Conservation (phyloP, 2,329 filamentous ascomycete species). For the Chaetomiaceae sp. region DNA sequence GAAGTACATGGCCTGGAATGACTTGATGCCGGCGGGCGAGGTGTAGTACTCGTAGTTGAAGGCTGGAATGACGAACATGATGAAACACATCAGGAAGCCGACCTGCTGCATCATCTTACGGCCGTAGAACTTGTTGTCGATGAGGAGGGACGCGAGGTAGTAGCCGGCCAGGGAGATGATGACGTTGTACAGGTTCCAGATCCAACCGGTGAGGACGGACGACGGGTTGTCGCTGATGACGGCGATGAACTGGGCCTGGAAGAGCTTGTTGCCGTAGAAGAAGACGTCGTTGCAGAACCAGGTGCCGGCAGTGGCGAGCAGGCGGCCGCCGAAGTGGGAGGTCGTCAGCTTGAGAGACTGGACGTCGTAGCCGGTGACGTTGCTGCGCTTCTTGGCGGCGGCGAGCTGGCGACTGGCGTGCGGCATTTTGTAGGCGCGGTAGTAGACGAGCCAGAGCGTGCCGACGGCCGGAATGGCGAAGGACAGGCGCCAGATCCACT, state of each 20-base stretch:
- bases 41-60: constrained; percentile 86
- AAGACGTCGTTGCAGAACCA: constrained; percentile 99
- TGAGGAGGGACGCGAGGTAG: constrained; percentile 80
- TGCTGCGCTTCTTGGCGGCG: constrained; percentile 74
- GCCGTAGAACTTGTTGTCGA: constrained; percentile 95
- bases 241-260: constrained; percentile 83
- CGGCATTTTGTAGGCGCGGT: constrained; percentile 92
- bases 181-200: constrained; percentile 90
- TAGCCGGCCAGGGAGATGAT: constrained; percentile 81
- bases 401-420: constrained; percentile 77
- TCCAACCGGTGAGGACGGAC: constrained; percentile 80
- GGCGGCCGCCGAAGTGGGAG: constrained; percentile 75
- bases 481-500: constrained; percentile 87
- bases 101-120: constrained; percentile 95
- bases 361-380: constrained; percentile 90
- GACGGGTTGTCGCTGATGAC: constrained; percentile 64
- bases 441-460: constrained; percentile 92
- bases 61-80: constrained; percentile 86
- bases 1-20: constrained; percentile 99
- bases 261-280: constrained; percentile 99
- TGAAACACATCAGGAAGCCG: constrained; percentile 87
- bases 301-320: constrained; percentile 77
- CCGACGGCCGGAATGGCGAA: constrained; percentile 88
- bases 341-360: constrained; percentile 73
- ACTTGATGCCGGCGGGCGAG: constrained; percentile 60